phyloP scores from a whole-genome alignment of 768 basidiomycete species.

The Gelatoporia subvermispora region DNA sequence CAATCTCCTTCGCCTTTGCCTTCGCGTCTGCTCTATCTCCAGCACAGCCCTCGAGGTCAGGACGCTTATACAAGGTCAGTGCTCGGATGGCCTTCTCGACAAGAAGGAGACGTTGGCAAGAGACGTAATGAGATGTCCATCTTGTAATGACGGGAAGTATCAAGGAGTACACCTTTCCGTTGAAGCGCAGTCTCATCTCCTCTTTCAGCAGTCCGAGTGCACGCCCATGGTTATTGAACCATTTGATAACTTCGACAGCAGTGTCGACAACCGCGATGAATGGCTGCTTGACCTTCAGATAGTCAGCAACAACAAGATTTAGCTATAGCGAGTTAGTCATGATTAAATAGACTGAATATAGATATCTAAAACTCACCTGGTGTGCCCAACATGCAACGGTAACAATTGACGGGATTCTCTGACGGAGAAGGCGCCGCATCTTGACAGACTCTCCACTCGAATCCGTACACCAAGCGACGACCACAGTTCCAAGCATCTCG shows the following conservation, averaged over 20 bases:
- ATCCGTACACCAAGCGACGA: slow-evolving; percentile 23
- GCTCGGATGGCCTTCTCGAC: no score
- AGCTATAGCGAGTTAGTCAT: slow-evolving; percentile 28
- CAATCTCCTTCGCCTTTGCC: no score
- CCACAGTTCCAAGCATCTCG: slow-evolving; percentile 8
- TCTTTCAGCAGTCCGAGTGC: slow-evolving; percentile 24
- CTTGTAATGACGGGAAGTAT: no score
- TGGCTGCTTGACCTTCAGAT: slow-evolving; percentile 14
- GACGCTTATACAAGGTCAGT: no score
- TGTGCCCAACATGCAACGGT: slow-evolving; percentile 5
- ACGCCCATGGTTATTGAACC: slow-evolving; percentile 30
- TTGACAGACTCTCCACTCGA: slow-evolving; percentile 22
- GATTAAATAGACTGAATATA: slow-evolving; percentile 11
- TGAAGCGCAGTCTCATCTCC: slow-evolving; percentile 16
- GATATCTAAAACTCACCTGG: slow-evolving; percentile 1
- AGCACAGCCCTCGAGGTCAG: no score
- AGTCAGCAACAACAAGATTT: slow-evolving; percentile 33
- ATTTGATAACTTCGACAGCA: slow-evolving; percentile 21
- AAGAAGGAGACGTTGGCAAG: no score
- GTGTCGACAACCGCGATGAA: slow-evolving; percentile 15
- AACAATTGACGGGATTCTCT: background rate
- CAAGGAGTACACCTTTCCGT: no score
- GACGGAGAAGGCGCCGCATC: slow-evolving; percentile 7
- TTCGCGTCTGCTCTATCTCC: no score
- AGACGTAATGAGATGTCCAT: no score